phyloP scores from a whole-genome alignment of 2,329 filamentous ascomycete genomes.

The Calycina marina region DNA sequence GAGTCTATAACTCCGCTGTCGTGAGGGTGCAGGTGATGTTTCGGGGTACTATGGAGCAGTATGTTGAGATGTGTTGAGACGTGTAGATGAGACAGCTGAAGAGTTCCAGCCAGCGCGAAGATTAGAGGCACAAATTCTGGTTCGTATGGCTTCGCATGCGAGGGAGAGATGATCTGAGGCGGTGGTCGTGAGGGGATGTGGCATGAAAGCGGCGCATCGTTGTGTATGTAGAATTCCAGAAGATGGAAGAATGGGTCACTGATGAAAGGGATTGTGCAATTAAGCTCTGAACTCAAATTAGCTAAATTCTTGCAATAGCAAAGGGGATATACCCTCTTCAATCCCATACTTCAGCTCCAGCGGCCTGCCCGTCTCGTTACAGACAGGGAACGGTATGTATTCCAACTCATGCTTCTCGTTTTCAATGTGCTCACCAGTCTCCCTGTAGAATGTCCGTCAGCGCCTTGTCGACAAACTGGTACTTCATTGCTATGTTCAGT shows the following conservation, averaged over 20 bases:
- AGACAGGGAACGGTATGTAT: constrained; percentile 82
- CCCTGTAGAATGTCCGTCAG: constrained; percentile 33
- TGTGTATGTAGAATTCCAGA: constrained; percentile 95
- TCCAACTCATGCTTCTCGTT: constrained; percentile 68
- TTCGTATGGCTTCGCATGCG: constrained; percentile 25
- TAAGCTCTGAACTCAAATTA: constrained; percentile 41
- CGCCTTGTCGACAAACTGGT: too few species aligned
- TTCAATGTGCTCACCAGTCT: constrained; percentile 81
- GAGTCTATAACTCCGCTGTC: constrained; percentile 73
- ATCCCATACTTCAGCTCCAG: constrained; percentile 79
- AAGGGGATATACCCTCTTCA: constrained; percentile 31
- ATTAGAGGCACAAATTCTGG: constrained; percentile 68
- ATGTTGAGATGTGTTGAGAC: constrained; percentile 83
- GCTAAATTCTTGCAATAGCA: not conserved
- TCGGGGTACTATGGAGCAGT: constrained; percentile 53
- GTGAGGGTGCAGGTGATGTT: constrained; percentile 46
- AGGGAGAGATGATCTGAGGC: constrained; percentile 29
- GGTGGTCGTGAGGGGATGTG: constrained; percentile 67
- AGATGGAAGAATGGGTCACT: constrained; percentile 74
- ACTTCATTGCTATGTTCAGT: not conserved
- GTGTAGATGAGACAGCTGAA: constrained; percentile 82
- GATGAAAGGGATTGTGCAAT: constrained; percentile 69
- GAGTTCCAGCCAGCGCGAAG: constrained; percentile 75
- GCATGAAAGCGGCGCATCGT: constrained; percentile 83
- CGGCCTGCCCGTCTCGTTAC: constrained; percentile 72